These are phyloP conservation scores for Cyberlindnera euphorbiiphila DNA, from an alignment of 805 yeast genomes.

Conservation along the genomic window DNA sequence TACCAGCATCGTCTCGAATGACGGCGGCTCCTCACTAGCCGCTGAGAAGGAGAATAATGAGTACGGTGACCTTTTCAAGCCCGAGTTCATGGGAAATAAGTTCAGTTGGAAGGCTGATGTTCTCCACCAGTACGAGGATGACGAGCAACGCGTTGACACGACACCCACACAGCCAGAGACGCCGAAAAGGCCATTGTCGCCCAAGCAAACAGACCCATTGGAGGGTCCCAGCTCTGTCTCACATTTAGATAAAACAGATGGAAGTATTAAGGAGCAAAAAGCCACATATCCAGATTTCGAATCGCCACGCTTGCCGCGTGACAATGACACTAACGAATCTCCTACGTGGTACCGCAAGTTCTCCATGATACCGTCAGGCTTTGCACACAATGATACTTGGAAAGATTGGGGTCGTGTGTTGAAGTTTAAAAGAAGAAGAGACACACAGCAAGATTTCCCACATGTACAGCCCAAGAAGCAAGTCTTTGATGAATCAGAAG, in stretches of 20 bases:
- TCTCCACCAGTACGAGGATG: conserved; percentile 11
- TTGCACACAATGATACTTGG: conserved; percentile 21
- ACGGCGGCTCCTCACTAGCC: not conserved
- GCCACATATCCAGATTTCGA: too few relatives aligned
- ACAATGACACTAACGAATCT: conserved; percentile 12
- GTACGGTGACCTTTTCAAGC: conserved; percentile 16
- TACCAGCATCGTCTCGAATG: not conserved
- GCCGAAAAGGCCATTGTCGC: conserved; percentile 5
- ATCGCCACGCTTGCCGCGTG: too few relatives aligned
- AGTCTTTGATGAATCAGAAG: conserved; percentile 19
- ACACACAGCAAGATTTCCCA: not conserved
- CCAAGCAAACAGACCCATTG: not conserved
- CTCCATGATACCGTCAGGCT: conserved; percentile 16
- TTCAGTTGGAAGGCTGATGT: conserved; percentile 13
- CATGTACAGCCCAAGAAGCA: conserved; percentile 3
- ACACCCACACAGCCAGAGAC: too few relatives aligned
- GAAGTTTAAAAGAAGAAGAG: conserved; percentile 21
- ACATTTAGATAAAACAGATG: too few relatives aligned
- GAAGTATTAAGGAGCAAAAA: too few relatives aligned
- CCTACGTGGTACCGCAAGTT: conserved; percentile 27
- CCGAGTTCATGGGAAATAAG: conserved; percentile 14
- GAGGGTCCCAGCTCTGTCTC: too few relatives aligned
- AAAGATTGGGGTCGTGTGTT: conserved; percentile 28
- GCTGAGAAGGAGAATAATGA: conserved; percentile 5
- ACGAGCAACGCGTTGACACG: conserved; percentile 7